These are phyloP conservation scores for Rhodotorula glutinis DNA, from an alignment of 1,284 basidiomycete species.

Conservation along the genomic window DNA sequence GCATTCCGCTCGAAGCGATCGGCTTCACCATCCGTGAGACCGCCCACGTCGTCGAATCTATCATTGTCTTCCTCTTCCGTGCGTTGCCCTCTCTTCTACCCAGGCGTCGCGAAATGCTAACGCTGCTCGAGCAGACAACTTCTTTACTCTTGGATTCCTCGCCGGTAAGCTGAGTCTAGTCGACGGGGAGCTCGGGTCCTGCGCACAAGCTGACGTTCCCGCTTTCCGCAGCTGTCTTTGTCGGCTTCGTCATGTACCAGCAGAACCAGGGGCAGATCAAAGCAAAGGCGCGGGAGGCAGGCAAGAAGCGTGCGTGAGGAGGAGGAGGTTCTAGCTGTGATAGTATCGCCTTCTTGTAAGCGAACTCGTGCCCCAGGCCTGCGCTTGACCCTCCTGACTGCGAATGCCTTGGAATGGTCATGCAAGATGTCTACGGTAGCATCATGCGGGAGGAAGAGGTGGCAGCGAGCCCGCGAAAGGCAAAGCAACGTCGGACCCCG, in stretches of 20 bases:
- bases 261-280: slow-evolving; percentile 1
- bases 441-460: not conserved
- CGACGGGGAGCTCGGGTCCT: not conserved
- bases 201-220: not conserved
- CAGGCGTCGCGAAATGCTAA: not conserved
- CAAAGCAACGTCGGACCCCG: not conserved
- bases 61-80: not conserved
- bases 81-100: not conserved
- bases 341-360: too few species aligned
- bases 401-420: too few species aligned
- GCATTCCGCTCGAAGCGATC: not conserved
- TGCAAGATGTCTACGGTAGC: not conserved
- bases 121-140: not conserved
- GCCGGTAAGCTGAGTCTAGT: not conserved
- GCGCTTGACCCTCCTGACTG: too few species aligned
- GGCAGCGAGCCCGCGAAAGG: not conserved
- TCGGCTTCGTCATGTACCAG: not conserved
- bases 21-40: not conserved
- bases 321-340: not conserved
- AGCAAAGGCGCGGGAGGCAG: not conserved
- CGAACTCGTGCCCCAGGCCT: too few species aligned
- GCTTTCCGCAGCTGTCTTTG: not conserved
- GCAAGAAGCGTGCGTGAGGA: not conserved
- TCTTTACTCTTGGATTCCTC: not conserved
- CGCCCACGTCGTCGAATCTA: not conserved